phyloP scores from a whole-genome alignment of 331 rosid genomes.

The Saraca asoca region DNA sequence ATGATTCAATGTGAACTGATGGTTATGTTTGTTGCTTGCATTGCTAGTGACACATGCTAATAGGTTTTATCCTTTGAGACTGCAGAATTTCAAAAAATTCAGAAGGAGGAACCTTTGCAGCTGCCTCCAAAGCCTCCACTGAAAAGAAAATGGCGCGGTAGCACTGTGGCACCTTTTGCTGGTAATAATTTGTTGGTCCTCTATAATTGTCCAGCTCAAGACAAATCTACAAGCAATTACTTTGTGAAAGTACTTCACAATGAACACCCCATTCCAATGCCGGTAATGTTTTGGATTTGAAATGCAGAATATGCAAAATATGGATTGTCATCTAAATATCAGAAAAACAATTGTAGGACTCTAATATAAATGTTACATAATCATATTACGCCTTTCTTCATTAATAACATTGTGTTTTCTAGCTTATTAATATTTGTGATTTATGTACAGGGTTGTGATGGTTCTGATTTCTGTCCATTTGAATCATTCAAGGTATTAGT shows the following conservation, averaged over 20 bases:
- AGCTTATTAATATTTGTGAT: conserved; percentile 2
- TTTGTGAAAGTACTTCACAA: conserved; percentile 87
- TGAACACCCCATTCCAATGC: conserved; percentile 79
- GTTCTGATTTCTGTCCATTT: conserved; percentile 71
- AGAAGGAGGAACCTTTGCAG: conserved; percentile 68
- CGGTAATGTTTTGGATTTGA: conserved; percentile 49
- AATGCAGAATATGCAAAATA: neutral
- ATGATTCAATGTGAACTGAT: neutral
- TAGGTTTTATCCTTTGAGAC: conserved; percentile 23
- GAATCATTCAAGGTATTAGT: conserved; percentile 73
- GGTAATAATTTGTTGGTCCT: conserved; percentile 84
- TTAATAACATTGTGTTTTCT: conserved; percentile 1
- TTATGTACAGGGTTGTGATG: conserved; percentile 71
- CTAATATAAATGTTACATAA: conserved; percentile 17
- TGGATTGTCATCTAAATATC: neutral
- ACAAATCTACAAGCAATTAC: conserved; percentile 58
- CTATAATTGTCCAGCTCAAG: conserved; percentile 65
- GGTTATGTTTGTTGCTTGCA: neutral
- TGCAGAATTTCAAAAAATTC: conserved; percentile 67
- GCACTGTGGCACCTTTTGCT: conserved; percentile 84
- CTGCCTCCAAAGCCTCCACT: conserved; percentile 88
- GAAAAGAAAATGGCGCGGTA: conserved; percentile 78
- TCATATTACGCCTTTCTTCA: conserved; percentile 5
- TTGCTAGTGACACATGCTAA: conserved; percentile 23
- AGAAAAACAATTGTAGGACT: neutral